Conservation (phyloP, 1,284 basidiomycete genomes). For the Golubevia pallescens region DNA sequence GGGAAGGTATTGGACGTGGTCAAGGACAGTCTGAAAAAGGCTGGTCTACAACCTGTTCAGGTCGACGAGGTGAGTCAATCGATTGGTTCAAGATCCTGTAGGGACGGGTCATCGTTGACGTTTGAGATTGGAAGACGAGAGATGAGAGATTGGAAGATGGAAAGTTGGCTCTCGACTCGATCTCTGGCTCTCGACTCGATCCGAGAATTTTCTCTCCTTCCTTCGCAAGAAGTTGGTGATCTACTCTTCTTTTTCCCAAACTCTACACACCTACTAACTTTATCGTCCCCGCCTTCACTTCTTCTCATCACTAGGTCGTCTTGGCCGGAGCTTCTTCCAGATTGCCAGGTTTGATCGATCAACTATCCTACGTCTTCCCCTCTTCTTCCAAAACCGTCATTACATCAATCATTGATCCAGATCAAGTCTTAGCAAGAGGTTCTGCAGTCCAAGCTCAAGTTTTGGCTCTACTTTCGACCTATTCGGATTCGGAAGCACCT, state of each 20-base stretch:
- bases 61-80: constrained; percentile 76
- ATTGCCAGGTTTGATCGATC: constrained; percentile 82
- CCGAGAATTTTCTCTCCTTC: too few relatives aligned
- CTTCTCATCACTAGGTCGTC: constrained; percentile 68
- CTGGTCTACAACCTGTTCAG: constrained; percentile 76
- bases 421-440: constrained; percentile 85
- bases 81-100: too few relatives aligned
- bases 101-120: too few relatives aligned
- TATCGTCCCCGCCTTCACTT: too few relatives aligned
- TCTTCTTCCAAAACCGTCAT: constrained; percentile 69
- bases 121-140: too few relatives aligned
- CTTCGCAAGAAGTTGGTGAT: too few relatives aligned
- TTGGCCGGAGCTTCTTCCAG: constrained; percentile 87
- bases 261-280: too few relatives aligned
- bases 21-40: constrained; percentile 71
- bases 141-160: too few relatives aligned
- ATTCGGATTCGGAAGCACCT: constrained; percentile 32
- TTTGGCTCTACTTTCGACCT: constrained; percentile 33
- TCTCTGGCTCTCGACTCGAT: too few relatives aligned
- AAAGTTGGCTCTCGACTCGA: too few relatives aligned
- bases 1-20: constrained; percentile 73
- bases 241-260: too few relatives aligned
- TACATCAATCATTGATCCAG: constrained; percentile 77
- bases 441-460: constrained; percentile 80
- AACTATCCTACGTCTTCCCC: constrained; percentile 74